These are phyloP conservation scores for Citrus sp. DNA, from an alignment of 345 rosid genomes.

Conservation along the genomic window DNA sequence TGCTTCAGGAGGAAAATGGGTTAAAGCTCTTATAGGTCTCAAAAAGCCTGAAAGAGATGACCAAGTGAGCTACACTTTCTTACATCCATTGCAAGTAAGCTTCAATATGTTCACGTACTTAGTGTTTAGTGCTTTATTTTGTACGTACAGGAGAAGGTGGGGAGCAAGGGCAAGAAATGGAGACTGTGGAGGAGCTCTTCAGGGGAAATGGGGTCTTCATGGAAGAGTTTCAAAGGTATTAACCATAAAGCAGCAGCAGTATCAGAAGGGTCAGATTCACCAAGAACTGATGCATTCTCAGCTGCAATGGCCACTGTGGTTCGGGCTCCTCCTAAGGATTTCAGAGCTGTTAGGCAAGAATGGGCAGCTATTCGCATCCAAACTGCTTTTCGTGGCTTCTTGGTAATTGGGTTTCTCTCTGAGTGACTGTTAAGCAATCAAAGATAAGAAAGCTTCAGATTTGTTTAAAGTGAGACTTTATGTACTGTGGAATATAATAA, in stretches of 20 bases:
- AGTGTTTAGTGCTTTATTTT: not conserved
- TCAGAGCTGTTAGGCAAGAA: constrained; percentile 71
- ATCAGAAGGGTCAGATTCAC: constrained; percentile 47
- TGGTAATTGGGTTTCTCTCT: constrained; percentile 42
- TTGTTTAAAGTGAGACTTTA: not conserved
- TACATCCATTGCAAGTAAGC: not conserved
- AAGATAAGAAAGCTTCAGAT: not conserved
- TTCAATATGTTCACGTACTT: not conserved
- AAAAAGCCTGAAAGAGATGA: constrained; percentile 67
- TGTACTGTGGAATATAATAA: not conserved
- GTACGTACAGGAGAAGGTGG: constrained; percentile 36
- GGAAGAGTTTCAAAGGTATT: constrained; percentile 54
- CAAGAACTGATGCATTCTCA: constrained; percentile 45
- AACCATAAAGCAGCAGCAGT: constrained; percentile 49
- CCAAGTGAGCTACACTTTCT: constrained; percentile 32
- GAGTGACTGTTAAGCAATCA: not conserved
- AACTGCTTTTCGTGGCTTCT: constrained; percentile 88
- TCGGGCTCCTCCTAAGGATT: constrained; percentile 86
- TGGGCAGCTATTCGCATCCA: constrained; percentile 95
- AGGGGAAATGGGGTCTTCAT: constrained; percentile 50
- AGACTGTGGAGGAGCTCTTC: constrained; percentile 77
- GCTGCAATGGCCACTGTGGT: constrained; percentile 79
- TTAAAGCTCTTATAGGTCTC: constrained; percentile 68
- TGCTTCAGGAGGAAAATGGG: constrained; percentile 96
- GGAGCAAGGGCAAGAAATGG: constrained; percentile 70